Evolutionary conservation across 1,284 basidiomycete species (phyloP).

Genomic region (Naganishia liquefaciens): DNA sequence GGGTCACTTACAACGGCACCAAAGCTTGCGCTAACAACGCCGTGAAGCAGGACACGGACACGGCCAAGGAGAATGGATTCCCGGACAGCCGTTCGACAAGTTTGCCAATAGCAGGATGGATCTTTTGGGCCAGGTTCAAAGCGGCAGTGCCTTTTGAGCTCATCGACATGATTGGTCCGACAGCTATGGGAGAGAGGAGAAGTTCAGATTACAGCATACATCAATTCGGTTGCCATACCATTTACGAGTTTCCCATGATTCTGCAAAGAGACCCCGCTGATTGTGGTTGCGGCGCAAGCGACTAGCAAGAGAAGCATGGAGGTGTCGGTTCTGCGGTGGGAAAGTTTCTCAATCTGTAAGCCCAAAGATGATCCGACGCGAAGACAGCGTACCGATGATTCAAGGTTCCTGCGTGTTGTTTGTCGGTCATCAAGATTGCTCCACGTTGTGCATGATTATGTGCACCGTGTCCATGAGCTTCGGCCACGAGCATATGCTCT

Average conservation of each 20-base stretch:
- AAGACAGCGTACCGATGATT: slow-evolving; percentile 9
- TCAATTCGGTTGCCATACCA: slow-evolving; percentile 57
- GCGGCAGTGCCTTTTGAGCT: slow-evolving; percentile 14
- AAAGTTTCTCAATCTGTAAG: background rate
- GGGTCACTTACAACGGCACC: slow-evolving; percentile 59
- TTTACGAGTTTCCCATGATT: slow-evolving; percentile 70
- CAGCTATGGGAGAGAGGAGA: background rate
- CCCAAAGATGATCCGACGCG: no score
- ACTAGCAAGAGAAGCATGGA: slow-evolving; percentile 60
- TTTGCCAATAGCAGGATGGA: slow-evolving; percentile 15
- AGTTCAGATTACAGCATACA: background rate
- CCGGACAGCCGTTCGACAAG: slow-evolving; percentile 23
- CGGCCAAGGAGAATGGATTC: slow-evolving; percentile 57
- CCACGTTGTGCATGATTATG: slow-evolving; percentile 26
- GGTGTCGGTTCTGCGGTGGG: slow-evolving; percentile 6
- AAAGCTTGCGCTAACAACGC: slow-evolving; percentile 49
- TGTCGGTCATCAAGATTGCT: slow-evolving; percentile 6
- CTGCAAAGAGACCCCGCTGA: slow-evolving; percentile 61
- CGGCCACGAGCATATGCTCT: slow-evolving; percentile 70
- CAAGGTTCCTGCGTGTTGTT: background rate
- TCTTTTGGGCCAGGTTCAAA: background rate
- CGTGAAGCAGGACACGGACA: slow-evolving; percentile 51
- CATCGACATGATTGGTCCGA: background rate
- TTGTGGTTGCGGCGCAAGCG: slow-evolving; percentile 52
- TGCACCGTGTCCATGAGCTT: slow-evolving; percentile 51